Evolutionary conservation across 768 basidiomycete species (phyloP).

Genomic region (Crassisporium funariophilum): DNA sequence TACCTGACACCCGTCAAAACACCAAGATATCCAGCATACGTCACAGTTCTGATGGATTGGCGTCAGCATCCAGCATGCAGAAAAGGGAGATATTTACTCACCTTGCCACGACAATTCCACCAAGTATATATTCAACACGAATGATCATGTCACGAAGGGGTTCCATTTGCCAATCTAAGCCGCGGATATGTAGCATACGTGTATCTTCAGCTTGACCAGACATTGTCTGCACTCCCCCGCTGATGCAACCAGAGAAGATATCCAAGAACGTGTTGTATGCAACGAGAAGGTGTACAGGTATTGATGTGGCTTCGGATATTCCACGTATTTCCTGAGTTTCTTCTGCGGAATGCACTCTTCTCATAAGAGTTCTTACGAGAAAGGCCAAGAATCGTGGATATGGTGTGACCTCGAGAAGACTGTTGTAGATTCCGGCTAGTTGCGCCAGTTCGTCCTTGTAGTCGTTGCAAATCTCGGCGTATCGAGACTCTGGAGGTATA

Average conservation of each 20-base stretch:
- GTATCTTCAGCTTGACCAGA: conserved; percentile 18
- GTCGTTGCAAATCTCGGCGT: conserved; percentile 33
- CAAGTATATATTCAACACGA: conserved; percentile 35
- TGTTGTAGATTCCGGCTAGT: conserved; percentile 30
- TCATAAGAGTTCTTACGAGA: conserved; percentile 27
- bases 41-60: conserved; percentile 29
- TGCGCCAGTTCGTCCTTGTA: conserved; percentile 27
- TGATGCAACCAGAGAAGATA: conserved; percentile 39
- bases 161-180: conserved; percentile 42
- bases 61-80: neutral
- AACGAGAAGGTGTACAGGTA: conserved; percentile 35
- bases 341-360: conserved; percentile 32
- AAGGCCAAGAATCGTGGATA: conserved; percentile 25
- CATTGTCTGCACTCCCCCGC: conserved; percentile 32
- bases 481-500: conserved; percentile 29
- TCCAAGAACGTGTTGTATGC: conserved; percentile 44
- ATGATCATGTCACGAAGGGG: conserved; percentile 34
- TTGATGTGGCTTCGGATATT: conserved; percentile 29
- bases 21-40: conserved; percentile 42
- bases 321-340: conserved; percentile 37
- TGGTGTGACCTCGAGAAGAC: conserved; percentile 24
- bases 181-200: conserved; percentile 38
- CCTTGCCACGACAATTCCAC: conserved; percentile 35
- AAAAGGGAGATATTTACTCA: conserved; percentile 9
- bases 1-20: conserved; percentile 40